Conservation (phyloP, 2,329 filamentous ascomycete species). For the Canariomyces notabilis region DNA sequence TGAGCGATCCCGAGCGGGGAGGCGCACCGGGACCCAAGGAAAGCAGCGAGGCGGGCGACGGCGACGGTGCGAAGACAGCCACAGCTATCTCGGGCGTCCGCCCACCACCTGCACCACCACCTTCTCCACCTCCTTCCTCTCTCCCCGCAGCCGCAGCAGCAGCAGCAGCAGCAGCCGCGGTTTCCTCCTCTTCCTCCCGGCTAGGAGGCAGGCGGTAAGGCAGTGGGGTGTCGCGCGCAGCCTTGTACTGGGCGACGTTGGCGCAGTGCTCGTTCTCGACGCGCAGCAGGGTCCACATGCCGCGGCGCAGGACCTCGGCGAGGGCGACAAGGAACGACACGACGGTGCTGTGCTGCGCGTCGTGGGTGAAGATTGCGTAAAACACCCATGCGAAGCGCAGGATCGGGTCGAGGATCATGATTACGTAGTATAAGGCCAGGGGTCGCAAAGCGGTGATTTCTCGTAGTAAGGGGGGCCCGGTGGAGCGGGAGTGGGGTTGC, state of each 20-base stretch:
- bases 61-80: too few species aligned
- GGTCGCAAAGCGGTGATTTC: constrained; percentile 74
- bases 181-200: constrained; percentile 28
- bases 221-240: constrained; percentile 78
- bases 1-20: neutral
- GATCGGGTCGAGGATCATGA: constrained; percentile 78
- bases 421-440: constrained; percentile 77
- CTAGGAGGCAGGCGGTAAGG: constrained; percentile 62
- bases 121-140: too few species aligned
- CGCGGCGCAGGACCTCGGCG: constrained; percentile 75
- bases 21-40: too few species aligned
- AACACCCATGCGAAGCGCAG: constrained; percentile 93
- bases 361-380: constrained; percentile 76
- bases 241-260: constrained; percentile 86
- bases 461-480: constrained; percentile 65
- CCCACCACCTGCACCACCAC: too few species aligned
- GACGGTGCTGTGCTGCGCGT: constrained; percentile 76
- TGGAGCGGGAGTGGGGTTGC: constrained; percentile 65
- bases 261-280: constrained; percentile 97
- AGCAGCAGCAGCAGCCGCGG: constrained; percentile 1
- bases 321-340: constrained; percentile 75
- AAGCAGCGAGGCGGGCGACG: too few species aligned
- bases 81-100: too few species aligned
- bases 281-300: constrained; percentile 87
- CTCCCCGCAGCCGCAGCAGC: constrained; percentile 7